Percentiles rank a stretch among this genome's conserved stretches.
These are phyloP conservation scores for Pistacia atlantica DNA, from an alignment of 345 rosid genomes.

Conservation along the genomic window DNA sequence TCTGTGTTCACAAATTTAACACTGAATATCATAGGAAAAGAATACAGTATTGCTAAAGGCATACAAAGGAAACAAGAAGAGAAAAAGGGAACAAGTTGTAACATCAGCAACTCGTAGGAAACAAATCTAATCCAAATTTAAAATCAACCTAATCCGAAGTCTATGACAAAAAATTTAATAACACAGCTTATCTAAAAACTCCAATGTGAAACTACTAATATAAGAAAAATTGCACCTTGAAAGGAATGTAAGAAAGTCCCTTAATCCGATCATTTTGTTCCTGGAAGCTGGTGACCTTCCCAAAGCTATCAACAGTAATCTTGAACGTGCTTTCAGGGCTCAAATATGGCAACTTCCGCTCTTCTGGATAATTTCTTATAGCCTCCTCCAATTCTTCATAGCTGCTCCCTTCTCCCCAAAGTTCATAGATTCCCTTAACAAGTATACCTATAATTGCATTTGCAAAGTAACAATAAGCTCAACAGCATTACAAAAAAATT, in stretches of 20 bases:
- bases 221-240: slow-evolving; percentile 50
- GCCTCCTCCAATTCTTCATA: slow-evolving; percentile 73
- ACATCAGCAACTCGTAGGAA: neutral
- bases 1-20: neutral
- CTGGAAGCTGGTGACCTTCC: slow-evolving; percentile 68
- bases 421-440: slow-evolving; percentile 93
- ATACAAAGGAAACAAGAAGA: neutral
- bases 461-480: neutral
- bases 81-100: neutral
- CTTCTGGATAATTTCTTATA: slow-evolving; percentile 68
- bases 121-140: neutral
- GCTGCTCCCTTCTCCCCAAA: slow-evolving; percentile 92
- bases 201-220: neutral
- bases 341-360: slow-evolving; percentile 69
- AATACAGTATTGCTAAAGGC: neutral
- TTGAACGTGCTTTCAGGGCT: slow-evolving; percentile 58
- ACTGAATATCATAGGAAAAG: neutral
- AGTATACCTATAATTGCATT: slow-evolving; percentile 56
- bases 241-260: slow-evolving; percentile 70
- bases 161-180: neutral
- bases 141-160: neutral
- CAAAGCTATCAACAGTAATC: slow-evolving; percentile 80
- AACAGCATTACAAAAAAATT: too few species aligned
- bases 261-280: slow-evolving; percentile 80
- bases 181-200: neutral